Conservation (phyloP, 768 basidiomycete genomes). For the Suillus bovinus region DNA sequence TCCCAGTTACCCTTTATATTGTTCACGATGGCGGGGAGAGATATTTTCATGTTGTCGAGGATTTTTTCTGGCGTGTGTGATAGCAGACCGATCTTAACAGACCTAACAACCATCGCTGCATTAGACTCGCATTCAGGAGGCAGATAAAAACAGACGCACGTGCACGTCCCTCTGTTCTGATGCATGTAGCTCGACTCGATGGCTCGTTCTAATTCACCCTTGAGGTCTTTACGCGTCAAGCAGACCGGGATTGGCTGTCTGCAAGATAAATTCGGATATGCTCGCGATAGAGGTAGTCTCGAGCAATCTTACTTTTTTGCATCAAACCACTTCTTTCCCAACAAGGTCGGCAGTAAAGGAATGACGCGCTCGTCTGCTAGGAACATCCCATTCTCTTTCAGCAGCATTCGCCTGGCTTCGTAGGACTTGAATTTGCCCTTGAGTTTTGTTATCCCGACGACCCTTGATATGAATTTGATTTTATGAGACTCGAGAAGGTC, state of each 20-base stretch:
- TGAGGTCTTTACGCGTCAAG: slow-evolving; percentile 84
- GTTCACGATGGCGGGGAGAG: slow-evolving; percentile 72
- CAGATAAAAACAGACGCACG: slow-evolving; percentile 50
- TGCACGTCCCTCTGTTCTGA: slow-evolving; percentile 90
- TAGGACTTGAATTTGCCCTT: slow-evolving; percentile 91
- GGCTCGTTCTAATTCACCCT: slow-evolving; percentile 88
- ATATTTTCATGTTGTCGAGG: slow-evolving; percentile 72
- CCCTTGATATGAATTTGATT: slow-evolving; percentile 88
- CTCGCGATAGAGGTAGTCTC: slow-evolving; percentile 1
- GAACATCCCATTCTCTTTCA: slow-evolving; percentile 91
- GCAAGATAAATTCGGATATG: slow-evolving; percentile 10
- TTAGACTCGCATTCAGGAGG: not conserved
- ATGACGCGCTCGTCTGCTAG: slow-evolving; percentile 91
- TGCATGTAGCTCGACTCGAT: slow-evolving; percentile 96
- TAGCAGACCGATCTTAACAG: slow-evolving; percentile 79
- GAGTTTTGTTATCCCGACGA: slow-evolving; percentile 89
- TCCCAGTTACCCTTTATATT: slow-evolving; percentile 83
- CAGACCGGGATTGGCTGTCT: slow-evolving; percentile 98
- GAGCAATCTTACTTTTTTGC: slow-evolving; percentile 82
- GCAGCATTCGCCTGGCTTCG: slow-evolving; percentile 77
- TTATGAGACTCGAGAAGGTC: slow-evolving; percentile 77
- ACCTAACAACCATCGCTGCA: slow-evolving; percentile 41
- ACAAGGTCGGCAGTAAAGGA: slow-evolving; percentile 80
- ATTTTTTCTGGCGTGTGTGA: slow-evolving; percentile 75
- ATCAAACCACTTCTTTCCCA: slow-evolving; percentile 90